Evolutionary conservation across 2,329 filamentous ascomycete genomes (phyloP), one percentile per base, ranked within the genome.

Genomic region (Westerdykella ornata): DNA sequence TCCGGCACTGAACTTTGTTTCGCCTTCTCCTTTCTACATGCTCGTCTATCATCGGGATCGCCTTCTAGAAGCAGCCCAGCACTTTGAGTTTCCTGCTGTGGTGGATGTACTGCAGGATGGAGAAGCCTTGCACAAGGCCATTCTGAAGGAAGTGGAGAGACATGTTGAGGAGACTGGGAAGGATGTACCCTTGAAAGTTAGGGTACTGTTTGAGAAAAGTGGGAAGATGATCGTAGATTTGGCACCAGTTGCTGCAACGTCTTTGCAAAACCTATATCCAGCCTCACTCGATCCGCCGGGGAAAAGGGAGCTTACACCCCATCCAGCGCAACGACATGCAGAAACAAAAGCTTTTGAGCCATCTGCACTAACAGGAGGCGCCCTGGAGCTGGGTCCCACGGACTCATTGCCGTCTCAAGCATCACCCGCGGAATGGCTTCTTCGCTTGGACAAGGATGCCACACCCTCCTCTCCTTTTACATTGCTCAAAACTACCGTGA

Each of bases 401-500:
- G 49, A 60, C 47, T 44, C 54, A 3, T 49, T 65, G 34, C 47
- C 52, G 14, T 55, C 61, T 5, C 37, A 46, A 26, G 37, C 46
- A 2, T 5, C 48, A 6, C 46, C 57, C 4, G 50, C 56, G 22
- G 38, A 61, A 39, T 81, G 74, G 72, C 57, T 49, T n/a, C 53
- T 82, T 13, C 63, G 68, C 12, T 55, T 82, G 11, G 81, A 84
- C 60, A 67, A 68, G 0, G 43, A 66, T 19, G 55, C 68, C 3
- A 84, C 75, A 0, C 54, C 60, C 0, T 70, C 74, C 0, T 74
- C 74, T 0, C 74, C 79, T n/a, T 85, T 83, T 57, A 95, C 89
- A 0, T 81, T 82, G 43, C 85, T 85, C 70, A 97, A 98, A 66
- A 97, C 90, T 0, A 92, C 85, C 0, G 71, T 75, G 36, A 79